phyloP scores from a whole-genome alignment of 2,329 filamentous ascomycete species.

The Cordyceps farinosa region DNA sequence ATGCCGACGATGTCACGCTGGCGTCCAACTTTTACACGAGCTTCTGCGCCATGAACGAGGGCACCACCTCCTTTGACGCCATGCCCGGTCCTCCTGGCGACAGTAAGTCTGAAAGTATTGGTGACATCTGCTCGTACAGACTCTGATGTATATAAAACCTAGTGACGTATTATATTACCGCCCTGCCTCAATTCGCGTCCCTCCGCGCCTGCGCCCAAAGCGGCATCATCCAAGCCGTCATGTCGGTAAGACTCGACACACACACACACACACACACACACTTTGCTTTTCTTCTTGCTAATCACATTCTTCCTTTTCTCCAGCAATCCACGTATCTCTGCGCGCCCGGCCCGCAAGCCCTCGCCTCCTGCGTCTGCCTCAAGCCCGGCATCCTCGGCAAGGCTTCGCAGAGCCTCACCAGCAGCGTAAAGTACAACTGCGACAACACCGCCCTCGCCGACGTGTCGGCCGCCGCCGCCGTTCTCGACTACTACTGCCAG shows the following conservation, averaged over 20 bases:
- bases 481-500: conserved; percentile 43
- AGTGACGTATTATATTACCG: conserved; percentile 49
- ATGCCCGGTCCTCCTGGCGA: conserved; percentile 43
- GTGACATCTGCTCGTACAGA: not conserved
- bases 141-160: not conserved
- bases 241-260: not conserved
- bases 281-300: too few relatives aligned
- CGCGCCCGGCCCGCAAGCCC: conserved; percentile 39
- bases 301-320: not conserved
- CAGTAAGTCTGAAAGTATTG: conserved; percentile 32
- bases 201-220: conserved; percentile 39
- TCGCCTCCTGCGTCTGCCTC: conserved; percentile 46
- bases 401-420: conserved; percentile 37
- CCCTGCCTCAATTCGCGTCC: conserved; percentile 38
- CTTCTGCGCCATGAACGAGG: conserved; percentile 44
- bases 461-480: conserved; percentile 37
- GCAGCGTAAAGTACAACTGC: conserved; percentile 38
- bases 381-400: conserved; percentile 39
- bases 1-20: conserved; percentile 38
- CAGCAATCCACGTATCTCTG: conserved; percentile 29
- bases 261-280: not conserved
- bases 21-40: conserved; percentile 44
- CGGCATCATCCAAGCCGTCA: conserved; percentile 27
- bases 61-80: conserved; percentile 41
- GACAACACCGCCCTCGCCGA: conserved; percentile 36